Base-by-base conservation (phyloP, 306 rosid genomes). In the Sindora glabra region DNA sequence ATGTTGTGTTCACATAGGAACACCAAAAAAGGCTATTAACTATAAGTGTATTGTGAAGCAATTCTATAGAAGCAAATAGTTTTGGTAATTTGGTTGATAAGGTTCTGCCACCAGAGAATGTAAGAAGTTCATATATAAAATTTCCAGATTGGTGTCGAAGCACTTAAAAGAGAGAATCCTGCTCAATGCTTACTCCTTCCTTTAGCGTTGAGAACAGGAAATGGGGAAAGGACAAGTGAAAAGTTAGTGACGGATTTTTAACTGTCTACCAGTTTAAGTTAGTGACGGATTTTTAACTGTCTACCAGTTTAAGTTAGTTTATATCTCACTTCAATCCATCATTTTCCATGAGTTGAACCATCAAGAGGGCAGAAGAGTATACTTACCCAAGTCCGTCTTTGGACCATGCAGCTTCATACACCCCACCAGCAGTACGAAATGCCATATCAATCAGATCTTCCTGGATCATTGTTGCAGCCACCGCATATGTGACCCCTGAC, bases 381-480 rank as follows among this genome's bases (percentile, higher is more conserved):
- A 2, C 81, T 72, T 68, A 91, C 97, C 97, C 97, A 23, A 91
- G 86, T 54, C 97, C 97, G 16, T 79, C 67, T 22, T 67, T 38
- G n/a, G 97, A 85, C 97, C 97, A 91, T 18, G 85, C 87, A 69
- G 95, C 71, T 85, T 81, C 84, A 47, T 91, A 50, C 24, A 87
- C 58, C 49, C 97, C 97, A 48, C 37, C 39, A 0, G 96, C 97
- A 26, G 97, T 91, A 68, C 62, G 82, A 80, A 91, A 91, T 56
- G 86, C 98, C 74, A 76, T 72, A 56, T 83, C 96, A 69, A 68
- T 57, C 91, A 88, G 67, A 71, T 83, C 78, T 78, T 91, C 96
- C 51, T 91, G 92, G 77, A 91, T 85, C 98, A 91, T 87, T 18
- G 92, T 67, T 56, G 98, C 98, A 72, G 98, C 98, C 67, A 88